Base-by-base conservation (phyloP, 768 basidiomycete species). In the Solioccasus polychromus region DNA sequence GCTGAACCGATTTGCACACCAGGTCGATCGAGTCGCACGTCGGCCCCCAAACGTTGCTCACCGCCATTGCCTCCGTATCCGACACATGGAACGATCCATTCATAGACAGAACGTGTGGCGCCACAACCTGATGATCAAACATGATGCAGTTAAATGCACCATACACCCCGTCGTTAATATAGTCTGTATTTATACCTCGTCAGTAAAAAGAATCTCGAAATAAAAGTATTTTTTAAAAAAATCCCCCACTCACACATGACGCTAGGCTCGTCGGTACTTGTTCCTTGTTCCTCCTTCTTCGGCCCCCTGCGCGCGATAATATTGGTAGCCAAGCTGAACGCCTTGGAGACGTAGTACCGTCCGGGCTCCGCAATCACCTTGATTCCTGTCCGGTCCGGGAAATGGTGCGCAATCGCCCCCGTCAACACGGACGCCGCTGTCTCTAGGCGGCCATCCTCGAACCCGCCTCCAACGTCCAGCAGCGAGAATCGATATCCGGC, bases 151-250 rank as follows among this genome's bases (percentile, higher is more conserved):
- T 93, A 75, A 94, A 93, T 18, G 92, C 83, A 40, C 95, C 93
- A 67, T 99, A 99, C 31, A 99, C 92, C 35, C 96, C 96, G 66
- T 98, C 95, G 71, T 97, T 98, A 79, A 98, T 92, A 74, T 98
- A 98, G 74, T 97, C 93, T 96, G 66, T 26, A 28, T 44, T 35
- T 38, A 39, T 44, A 26, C 2, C 44, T 24, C n/a, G n/a, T 46
- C 28, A 54, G 40, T 41, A 5, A 14, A 28, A 7, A 28, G 8
- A 7, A 12, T 12, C 28, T 7, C 28, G 28, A 28, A 28, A 28
- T 7, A 28, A 28, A 28, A 28, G n/a, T 26, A 8, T 17, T 32
- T 46, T 46, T 29, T 25, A 30, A 47, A 46, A 34, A 44, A 60
- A 60, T 50, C 54, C 59, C 28, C 44, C 15, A 79, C 93, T 67